Base-by-base conservation (phyloP, 2,329 filamentous ascomycete genomes). In the Monilinia fructigena region DNA sequence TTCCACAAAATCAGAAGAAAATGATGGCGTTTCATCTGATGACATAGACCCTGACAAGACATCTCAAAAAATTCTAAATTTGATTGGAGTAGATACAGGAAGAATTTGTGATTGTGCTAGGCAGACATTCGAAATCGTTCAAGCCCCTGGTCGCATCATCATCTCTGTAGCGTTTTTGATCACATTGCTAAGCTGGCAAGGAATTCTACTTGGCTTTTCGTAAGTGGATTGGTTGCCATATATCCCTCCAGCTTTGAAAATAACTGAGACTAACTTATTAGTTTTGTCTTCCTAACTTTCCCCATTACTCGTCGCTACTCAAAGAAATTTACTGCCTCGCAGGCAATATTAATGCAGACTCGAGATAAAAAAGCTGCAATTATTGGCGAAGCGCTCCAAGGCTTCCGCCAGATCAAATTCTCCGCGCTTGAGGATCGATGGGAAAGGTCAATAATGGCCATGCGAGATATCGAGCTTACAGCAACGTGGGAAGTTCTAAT, bases 371-470 rank as follows among this genome's bases (percentile, higher is more conserved):
- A 93, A 77, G 82, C 92, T 76, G 87, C 84, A 1, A 83, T 92
- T 18, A 82, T 93, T 45, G 89, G 89, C 1, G 91, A 94, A 75
- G 89, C 88, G 0, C 78, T 94, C 0, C 85, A 89, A 69, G 90
- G 91, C 5, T 92, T 93, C 69, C 85, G 90, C 1, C 91, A 93
- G 75, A 91, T 94, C 78, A 94, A 94, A 74, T 92, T 93, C 72
- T 89, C 89, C 0, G 90, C 90, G 0, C 78, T 91, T 3, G 91
- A 93, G 76, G 78, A 81, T n/a, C 84, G 90, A 71, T 93, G 91
- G 90, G 86, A 91, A 76, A 80, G 82, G 20, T 88, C 87, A 68
- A 90, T 93, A 74, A 76, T 82, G 69, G 76, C 82, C 68, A 83
- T 86, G 16, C 82, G 91, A 72, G 84, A 88, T 55, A 83, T 82